Percentiles rank a stretch among this genome's conserved stretches.
Evolutionary conservation across 352 stramenopile species (phyloP).

Genomic region (Thraustochytrium sp.): DNA sequence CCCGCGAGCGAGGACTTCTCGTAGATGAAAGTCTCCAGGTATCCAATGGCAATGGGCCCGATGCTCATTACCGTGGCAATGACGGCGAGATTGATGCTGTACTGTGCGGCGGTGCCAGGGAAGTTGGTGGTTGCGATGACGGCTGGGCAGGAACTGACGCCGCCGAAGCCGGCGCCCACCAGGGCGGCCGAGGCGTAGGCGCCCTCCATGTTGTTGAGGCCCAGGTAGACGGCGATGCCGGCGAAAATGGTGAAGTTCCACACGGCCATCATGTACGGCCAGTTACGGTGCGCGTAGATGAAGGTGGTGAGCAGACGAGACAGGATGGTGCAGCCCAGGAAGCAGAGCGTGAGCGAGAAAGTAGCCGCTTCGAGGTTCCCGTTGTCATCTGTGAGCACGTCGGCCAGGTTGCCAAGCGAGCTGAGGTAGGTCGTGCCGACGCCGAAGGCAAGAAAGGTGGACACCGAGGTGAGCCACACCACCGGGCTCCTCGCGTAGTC

Average conservation of each 20-base stretch:
- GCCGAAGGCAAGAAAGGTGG: not conserved
- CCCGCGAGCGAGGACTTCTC: not conserved
- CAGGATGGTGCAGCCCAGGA: not conserved
- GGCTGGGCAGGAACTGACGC: not conserved
- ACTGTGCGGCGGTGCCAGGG: not conserved
- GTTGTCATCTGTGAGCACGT: not conserved
- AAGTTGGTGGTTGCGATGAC: not conserved
- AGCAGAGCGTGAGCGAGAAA: not conserved
- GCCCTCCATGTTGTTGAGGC: not conserved
- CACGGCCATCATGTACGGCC: not conserved
- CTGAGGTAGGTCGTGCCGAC: not conserved
- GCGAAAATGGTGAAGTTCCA: not conserved
- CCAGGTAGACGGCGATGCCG: not conserved
- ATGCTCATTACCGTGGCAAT: not conserved
- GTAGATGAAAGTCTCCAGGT: not conserved
- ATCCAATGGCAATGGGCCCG: not conserved
- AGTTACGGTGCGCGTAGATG: not conserved
- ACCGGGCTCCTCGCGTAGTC: conserved; percentile 2
- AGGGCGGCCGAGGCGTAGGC: not conserved
- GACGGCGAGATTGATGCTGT: not conserved
- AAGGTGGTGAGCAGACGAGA: not conserved
- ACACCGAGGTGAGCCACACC: conserved; percentile 13
- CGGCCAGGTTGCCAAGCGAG: conserved; percentile 3
- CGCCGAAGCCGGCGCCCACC: not conserved
- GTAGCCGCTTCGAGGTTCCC: not conserved